Conservation (phyloP, 306 rosid genomes). For the Prunus mira region DNA sequence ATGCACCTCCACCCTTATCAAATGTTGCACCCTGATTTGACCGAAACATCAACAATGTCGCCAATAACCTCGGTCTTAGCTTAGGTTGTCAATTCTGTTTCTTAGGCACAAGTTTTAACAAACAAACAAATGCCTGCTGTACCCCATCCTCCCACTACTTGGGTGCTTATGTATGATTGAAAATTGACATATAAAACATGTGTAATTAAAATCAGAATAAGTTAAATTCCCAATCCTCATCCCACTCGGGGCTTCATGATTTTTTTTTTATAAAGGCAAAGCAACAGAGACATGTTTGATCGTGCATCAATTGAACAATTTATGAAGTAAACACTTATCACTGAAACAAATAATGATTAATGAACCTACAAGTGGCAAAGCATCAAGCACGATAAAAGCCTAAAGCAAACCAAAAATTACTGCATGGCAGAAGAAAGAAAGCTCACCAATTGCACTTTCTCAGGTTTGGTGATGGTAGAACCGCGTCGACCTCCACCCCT, state of each 20-base stretch:
- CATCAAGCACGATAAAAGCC: not conserved
- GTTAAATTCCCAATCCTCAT: not conserved
- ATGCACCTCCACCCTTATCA: too few species aligned
- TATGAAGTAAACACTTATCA: not conserved
- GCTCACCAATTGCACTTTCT: constrained; percentile 93
- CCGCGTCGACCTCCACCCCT: constrained; percentile 85
- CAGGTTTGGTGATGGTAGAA: constrained; percentile 82
- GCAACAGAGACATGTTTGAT: not conserved
- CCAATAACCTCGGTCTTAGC: not conserved
- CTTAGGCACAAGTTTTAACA: not conserved
- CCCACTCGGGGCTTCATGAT: not conserved
- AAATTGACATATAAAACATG: not conserved
- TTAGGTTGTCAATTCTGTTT: not conserved
- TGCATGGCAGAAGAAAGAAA: not conserved
- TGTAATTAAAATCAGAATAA: not conserved
- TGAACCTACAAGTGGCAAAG: not conserved
- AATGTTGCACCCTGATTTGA: too few species aligned
- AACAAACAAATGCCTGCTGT: not conserved
- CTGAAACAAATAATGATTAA: not conserved
- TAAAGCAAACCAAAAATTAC: not conserved
- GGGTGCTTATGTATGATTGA: not conserved
- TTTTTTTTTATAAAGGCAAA: not conserved
- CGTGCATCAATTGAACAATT: not conserved
- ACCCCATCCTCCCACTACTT: not conserved
- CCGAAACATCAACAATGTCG: too few species aligned